phyloP scores from a whole-genome alignment of 1,139 yeast species.

The Yamadazyma atlantica region DNA sequence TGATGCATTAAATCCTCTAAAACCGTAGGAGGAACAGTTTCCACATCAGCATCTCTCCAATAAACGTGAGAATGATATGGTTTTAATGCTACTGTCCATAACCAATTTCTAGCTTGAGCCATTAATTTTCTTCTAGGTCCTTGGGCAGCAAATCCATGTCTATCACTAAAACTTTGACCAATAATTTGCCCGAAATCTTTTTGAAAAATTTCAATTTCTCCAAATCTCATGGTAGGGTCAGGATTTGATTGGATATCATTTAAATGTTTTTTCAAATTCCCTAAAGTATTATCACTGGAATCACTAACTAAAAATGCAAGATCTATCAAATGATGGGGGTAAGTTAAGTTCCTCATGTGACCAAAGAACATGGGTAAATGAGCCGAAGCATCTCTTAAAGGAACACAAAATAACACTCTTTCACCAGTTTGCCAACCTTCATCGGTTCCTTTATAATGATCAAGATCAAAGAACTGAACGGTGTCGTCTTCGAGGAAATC shows the following conservation, averaged over 20 bases:
- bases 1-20: conserved; percentile 56
- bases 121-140: conserved; percentile 54
- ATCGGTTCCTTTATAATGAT: conserved; percentile 39
- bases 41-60: conserved; percentile 58
- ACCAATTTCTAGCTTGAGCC: conserved; percentile 58
- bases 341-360: conserved; percentile 56
- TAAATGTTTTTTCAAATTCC: conserved; percentile 41
- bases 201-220: conserved; percentile 55
- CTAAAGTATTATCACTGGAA: conserved; percentile 59
- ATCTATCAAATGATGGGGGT: conserved; percentile 57
- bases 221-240: conserved; percentile 45
- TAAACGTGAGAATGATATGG: conserved; percentile 55
- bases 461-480: conserved; percentile 47
- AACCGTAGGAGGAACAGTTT: conserved; percentile 51
- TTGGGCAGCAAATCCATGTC: conserved; percentile 56
- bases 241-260: conserved; percentile 43
- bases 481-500: conserved; percentile 21
- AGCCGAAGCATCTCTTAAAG: conserved; percentile 61
- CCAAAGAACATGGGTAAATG: conserved; percentile 63
- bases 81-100: conserved; percentile 51
- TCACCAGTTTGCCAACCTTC: conserved; percentile 59
- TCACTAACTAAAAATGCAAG: conserved; percentile 59
- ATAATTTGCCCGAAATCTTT: conserved; percentile 54
- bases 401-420: conserved; percentile 56
- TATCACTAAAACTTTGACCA: conserved; percentile 52